Base-by-base conservation (phyloP, 805 yeast species). In the Yarrowia bubula region DNA sequence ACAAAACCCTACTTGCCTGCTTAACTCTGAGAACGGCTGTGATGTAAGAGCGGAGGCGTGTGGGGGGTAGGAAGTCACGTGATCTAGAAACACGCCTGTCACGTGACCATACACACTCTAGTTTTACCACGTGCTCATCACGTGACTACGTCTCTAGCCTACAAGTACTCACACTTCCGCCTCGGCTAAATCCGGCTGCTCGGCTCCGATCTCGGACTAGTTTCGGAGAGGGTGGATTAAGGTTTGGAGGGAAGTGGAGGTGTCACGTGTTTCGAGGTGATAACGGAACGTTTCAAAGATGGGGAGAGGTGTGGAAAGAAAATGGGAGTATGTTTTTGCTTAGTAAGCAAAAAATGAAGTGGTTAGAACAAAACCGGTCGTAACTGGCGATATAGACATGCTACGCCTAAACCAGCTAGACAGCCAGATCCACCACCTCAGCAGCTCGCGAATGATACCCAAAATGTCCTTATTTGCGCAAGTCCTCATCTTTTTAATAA, bases 1-100 rank as follows among this genome's bases (percentile, higher is more conserved):
- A 51, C 58, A 51, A 51, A 51, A 51, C 42, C 58, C 58, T 51
- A 51, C 43, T 18, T 37, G 42, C 58, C 58, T 38, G 42, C 37
- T 48, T 48, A 32, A 48, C 39, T 48, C 14, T 33, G 28, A 22
- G 28, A 22, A 22, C 28, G 28, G 28, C 28, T 22, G 28, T 22
- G 28, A n/a, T 13, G 48, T 10, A 6, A 8, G 22, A 32, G 32
- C 5, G 32, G 31, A 8, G n/a, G 43, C 7, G 42, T 17, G 28
- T 41, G 28, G 8, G 46, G 46, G 46, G 43, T n/a, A 18, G 1
- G 13, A 13, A 5, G 50, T 31, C 50, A 46, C 50, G 37, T 46
- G 50, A 44, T 11, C 3, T 35, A 8, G 2, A 35, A 22, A 5
- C 1, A 3, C 3, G 2, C n/a, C n/a, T 8, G 22, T 42, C 46